A percentile compares a stretch with the other conserved stretches of the same genome.
These are phyloP conservation scores for Colletotrichum simmondsii DNA, from an alignment of 2,329 filamentous ascomycete genomes.

Conservation along the genomic window DNA sequence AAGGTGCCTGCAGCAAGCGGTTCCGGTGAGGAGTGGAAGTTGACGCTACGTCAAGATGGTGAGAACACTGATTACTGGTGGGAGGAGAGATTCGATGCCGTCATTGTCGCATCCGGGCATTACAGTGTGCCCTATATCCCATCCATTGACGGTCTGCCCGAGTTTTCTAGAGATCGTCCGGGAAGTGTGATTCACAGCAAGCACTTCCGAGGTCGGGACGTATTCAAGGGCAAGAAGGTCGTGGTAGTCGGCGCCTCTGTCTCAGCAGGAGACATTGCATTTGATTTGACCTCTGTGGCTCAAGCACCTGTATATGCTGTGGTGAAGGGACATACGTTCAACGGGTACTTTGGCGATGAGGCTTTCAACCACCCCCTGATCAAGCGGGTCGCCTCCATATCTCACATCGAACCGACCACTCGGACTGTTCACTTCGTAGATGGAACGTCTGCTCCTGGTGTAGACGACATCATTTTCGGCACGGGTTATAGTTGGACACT, in stretches of 20 bases:
- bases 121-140: constrained; percentile 69
- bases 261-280: constrained; percentile 71
- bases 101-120: constrained; percentile 70
- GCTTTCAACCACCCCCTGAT: constrained; percentile 69
- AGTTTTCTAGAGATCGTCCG: constrained; percentile 55
- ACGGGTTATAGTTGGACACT: constrained; percentile 75
- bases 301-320: constrained; percentile 62
- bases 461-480: constrained; percentile 75
- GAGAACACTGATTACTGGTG: constrained; percentile 66
- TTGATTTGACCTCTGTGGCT: constrained; percentile 59
- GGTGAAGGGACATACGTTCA: constrained; percentile 59
- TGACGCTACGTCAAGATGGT: constrained; percentile 59
- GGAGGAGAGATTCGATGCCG: constrained; percentile 70
- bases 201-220: constrained; percentile 58
- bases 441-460: constrained; percentile 58
- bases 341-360: constrained; percentile 66
- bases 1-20: constrained; percentile 49
- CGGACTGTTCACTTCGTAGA: constrained; percentile 67
- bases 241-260: constrained; percentile 73
- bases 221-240: constrained; percentile 61
- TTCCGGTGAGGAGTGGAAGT: constrained; percentile 56
- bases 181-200: constrained; percentile 67
- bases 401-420: constrained; percentile 48
- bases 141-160: constrained; percentile 57
- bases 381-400: constrained; percentile 57